Evolutionary conservation across 2,329 filamentous ascomycete genomes (phyloP).

Genomic region (Metarhizium rileyi): DNA sequence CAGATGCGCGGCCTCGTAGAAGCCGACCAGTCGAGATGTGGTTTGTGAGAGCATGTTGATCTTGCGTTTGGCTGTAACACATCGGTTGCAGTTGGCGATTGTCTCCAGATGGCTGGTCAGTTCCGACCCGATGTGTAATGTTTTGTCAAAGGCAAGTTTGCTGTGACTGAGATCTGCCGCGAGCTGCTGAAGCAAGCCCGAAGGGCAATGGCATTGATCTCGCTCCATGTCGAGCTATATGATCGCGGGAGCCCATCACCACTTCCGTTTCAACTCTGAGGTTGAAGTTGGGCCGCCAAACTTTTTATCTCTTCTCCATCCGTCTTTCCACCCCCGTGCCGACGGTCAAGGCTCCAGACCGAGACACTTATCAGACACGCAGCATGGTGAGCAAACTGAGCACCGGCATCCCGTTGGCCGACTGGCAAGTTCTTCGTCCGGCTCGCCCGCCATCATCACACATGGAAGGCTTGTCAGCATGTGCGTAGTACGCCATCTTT

Average conservation of each 20-base stretch:
- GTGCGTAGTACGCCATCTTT: no score
- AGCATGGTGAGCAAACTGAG: no score
- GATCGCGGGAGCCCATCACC: no score
- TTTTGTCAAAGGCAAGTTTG: constrained; percentile 4
- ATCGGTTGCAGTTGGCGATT: constrained; percentile 2
- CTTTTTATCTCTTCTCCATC: background rate
- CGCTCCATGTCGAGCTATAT: constrained; percentile 2
- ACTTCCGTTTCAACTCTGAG: no score
- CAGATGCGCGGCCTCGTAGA: constrained; percentile 5
- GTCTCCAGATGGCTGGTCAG: constrained; percentile 3
- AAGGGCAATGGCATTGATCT: constrained; percentile 1
- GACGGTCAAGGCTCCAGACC: no score
- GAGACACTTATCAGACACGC: no score
- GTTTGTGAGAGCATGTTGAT: constrained; percentile 4
- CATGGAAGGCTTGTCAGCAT: no score
- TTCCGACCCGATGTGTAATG: constrained; percentile 3
- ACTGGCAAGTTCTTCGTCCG: no score
- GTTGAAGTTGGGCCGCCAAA: background rate
- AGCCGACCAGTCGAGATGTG: constrained; percentile 6
- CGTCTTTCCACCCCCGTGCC: no score
- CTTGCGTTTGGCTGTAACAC: constrained; percentile 3
- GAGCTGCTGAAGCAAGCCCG: constrained; percentile 1
- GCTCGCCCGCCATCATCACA: no score
- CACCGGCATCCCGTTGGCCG: no score
- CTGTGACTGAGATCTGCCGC: background rate